phyloP scores from a whole-genome alignment of 2,329 filamentous ascomycete genomes.

The Aspergillaceae sp. region DNA sequence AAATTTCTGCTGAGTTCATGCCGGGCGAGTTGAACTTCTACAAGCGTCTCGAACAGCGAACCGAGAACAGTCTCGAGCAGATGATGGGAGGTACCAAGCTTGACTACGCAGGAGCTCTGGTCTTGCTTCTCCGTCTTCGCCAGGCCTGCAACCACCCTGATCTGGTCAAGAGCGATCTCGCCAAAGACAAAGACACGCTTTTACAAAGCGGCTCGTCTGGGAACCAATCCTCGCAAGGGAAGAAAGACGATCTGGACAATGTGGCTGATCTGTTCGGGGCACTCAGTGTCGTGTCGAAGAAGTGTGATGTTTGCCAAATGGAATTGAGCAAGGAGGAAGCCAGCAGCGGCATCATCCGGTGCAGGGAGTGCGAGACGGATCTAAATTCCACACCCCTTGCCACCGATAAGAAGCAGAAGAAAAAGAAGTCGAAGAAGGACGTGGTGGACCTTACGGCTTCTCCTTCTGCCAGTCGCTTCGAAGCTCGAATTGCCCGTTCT shows the following conservation, averaged over 20 bases:
- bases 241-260: conserved; percentile 62
- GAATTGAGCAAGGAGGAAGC: conserved; percentile 53
- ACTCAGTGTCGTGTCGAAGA: conserved; percentile 66
- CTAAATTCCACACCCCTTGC: conserved; percentile 50
- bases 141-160: conserved; percentile 94
- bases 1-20: conserved; percentile 68
- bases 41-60: conserved; percentile 68
- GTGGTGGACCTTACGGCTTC: conserved; percentile 26
- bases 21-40: conserved; percentile 79
- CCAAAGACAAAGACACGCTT: conserved; percentile 78
- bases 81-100: conserved; percentile 76
- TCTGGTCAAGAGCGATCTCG: conserved; percentile 74
- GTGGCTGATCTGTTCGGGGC: conserved; percentile 81
- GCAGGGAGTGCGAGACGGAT: conserved; percentile 66
- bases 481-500: conserved; percentile 17
- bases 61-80: conserved; percentile 74
- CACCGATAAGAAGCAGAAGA: conserved; percentile 28
- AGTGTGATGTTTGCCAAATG: conserved; percentile 74
- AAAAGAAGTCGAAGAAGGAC: conserved; percentile 37
- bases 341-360: conserved; percentile 49
- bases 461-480: conserved; percentile 12
- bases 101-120: conserved; percentile 89
- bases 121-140: conserved; percentile 77
- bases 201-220: conserved; percentile 50
- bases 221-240: conserved; percentile 43